phyloP scores from a whole-genome alignment of 2,329 filamentous ascomycete species.

The Nemania sp. region DNA sequence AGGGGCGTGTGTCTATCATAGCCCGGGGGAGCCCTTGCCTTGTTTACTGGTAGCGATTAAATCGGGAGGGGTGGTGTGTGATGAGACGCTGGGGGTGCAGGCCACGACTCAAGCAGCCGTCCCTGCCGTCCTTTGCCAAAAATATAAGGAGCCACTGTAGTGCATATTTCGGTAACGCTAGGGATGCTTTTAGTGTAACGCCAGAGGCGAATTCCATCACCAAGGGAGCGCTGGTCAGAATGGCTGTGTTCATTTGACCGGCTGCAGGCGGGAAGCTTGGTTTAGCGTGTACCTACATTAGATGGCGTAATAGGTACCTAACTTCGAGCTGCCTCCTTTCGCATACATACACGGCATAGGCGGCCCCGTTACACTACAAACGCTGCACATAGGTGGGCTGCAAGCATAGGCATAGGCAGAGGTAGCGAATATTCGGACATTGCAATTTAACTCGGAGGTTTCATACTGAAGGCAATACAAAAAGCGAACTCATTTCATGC shows the following conservation, averaged over 20 bases:
- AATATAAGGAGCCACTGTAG: slow-evolving; percentile 31
- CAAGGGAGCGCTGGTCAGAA: slow-evolving; percentile 39
- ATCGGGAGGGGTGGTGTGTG: slow-evolving; percentile 14
- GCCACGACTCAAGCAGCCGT: slow-evolving; percentile 21
- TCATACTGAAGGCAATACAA: no score
- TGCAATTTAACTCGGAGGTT: no score
- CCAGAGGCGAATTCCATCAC: slow-evolving; percentile 39
- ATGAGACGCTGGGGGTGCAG: slow-evolving; percentile 16
- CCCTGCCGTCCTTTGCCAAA: slow-evolving; percentile 30
- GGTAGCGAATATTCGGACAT: no score
- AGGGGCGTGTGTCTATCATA: slow-evolving; percentile 7
- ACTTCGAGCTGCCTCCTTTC: no score
- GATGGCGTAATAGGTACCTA: not conserved
- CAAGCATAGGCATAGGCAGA: no score
- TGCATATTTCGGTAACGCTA: slow-evolving; percentile 38
- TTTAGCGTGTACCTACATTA: not conserved
- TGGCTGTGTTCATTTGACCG: slow-evolving; percentile 32
- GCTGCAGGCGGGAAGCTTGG: slow-evolving; percentile 30
- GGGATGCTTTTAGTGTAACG: slow-evolving; percentile 36
- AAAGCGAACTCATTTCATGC: no score
- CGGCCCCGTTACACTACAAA: no score
- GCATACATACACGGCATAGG: no score
- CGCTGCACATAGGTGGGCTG: no score
- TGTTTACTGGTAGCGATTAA: slow-evolving; percentile 1
- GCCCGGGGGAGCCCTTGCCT: not conserved